Evolutionary conservation across 1,284 basidiomycete species (phyloP).

Genomic region (Melampsora medusae): DNA sequence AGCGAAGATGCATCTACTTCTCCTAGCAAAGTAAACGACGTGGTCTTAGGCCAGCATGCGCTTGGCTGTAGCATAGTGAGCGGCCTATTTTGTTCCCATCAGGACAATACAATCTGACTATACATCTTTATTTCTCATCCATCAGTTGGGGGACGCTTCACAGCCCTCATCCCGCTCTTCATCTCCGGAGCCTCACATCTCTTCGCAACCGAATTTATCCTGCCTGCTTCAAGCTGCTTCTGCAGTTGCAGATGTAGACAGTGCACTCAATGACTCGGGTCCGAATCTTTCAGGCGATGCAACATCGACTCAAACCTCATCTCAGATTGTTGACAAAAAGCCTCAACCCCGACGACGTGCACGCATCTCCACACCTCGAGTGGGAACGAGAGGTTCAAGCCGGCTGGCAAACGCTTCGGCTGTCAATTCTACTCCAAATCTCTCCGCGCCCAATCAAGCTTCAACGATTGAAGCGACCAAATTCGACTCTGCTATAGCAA

Average conservation of each 20-base stretch:
- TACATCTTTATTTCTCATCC: neutral
- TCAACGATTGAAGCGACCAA: neutral
- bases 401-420: slow-evolving; percentile 23
- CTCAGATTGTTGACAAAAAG: neutral
- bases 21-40: neutral
- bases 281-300: slow-evolving; percentile 21
- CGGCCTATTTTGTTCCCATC: neutral
- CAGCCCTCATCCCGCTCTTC: slow-evolving; percentile 20
- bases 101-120: neutral
- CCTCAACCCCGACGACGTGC: neutral
- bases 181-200: neutral
- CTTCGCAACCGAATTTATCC: slow-evolving; percentile 11
- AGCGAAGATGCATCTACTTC: slow-evolving; percentile 10
- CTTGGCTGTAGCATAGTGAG: slow-evolving; percentile 11
- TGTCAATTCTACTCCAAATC: neutral
- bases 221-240: slow-evolving; percentile 33
- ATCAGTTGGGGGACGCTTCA: slow-evolving; percentile 4
- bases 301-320: slow-evolving; percentile 1
- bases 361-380: neutral
- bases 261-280: neutral
- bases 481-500: neutral
- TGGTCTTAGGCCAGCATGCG: neutral
- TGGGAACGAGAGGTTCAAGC: slow-evolving; percentile 32
- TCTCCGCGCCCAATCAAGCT: neutral
- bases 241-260: slow-evolving; percentile 5